phyloP scores from a whole-genome alignment of 441 rosid genomes.

The Lepidium campestre region DNA sequence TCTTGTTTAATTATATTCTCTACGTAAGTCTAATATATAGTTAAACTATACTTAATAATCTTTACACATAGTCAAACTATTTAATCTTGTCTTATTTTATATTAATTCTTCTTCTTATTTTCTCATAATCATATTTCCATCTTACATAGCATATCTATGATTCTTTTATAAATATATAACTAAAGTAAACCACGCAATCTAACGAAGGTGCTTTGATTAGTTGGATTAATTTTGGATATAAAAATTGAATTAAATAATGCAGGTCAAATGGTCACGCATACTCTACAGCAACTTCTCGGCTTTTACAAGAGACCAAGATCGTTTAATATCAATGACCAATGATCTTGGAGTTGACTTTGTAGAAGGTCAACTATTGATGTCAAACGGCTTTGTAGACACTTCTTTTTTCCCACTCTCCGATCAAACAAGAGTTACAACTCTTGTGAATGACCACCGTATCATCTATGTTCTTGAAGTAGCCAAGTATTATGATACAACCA shows the following conservation, averaged over 20 bases:
- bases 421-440: constrained; percentile 47
- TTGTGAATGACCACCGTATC: constrained; percentile 46
- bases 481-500: constrained; percentile 53
- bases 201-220: neutral
- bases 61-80: too few species aligned
- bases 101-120: neutral
- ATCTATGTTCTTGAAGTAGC: constrained; percentile 83
- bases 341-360: constrained; percentile 51
- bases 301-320: constrained; percentile 76
- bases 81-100: neutral
- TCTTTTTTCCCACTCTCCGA: constrained; percentile 68
- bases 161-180: neutral
- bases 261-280: constrained; percentile 87
- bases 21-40: neutral
- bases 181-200: neutral
- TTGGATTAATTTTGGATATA: neutral
- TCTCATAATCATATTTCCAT: neutral
- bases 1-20: neutral
- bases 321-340: constrained; percentile 61
- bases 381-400: constrained; percentile 56
- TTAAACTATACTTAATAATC: neutral
- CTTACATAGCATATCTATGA: neutral
- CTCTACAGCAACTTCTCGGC: constrained; percentile 68
- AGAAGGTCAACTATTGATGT: constrained; percentile 74
- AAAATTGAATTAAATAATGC: neutral